phyloP scores from a whole-genome alignment of 2,329 filamentous ascomycete species.

The Corinectria fuckeliana region DNA sequence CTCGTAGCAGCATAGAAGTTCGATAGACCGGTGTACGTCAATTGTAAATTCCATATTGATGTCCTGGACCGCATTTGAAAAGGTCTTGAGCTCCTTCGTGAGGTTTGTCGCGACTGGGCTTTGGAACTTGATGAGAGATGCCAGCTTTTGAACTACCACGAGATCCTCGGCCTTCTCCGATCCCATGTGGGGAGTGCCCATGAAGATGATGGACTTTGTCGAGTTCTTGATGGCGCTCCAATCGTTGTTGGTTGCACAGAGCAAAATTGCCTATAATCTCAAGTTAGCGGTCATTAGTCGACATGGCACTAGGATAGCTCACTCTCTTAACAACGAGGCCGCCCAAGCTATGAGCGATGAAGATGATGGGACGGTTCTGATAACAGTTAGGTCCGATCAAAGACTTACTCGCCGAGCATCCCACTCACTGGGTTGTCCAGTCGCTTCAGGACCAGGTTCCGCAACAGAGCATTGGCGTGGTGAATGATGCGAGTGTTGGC shows the following conservation, averaged over 20 bases:
- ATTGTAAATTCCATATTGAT: slow-evolving; percentile 33
- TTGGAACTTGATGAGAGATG: slow-evolving; percentile 26
- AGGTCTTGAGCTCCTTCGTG: slow-evolving; percentile 28
- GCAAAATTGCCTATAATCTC: slow-evolving; percentile 26
- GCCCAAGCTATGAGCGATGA: slow-evolving; percentile 30
- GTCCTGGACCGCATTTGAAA: slow-evolving; percentile 29
- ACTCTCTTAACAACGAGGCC: slow-evolving; percentile 29
- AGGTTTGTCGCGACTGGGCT: slow-evolving; percentile 25
- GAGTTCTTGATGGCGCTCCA: slow-evolving; percentile 26
- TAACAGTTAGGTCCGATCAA: background rate
- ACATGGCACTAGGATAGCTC: slow-evolving; percentile 24
- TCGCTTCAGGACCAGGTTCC: slow-evolving; percentile 29
- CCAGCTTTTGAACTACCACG: slow-evolving; percentile 28
- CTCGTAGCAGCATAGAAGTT: slow-evolving; percentile 31
- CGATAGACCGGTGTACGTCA: slow-evolving; percentile 29
- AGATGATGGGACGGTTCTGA: slow-evolving; percentile 27
- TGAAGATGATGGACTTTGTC: slow-evolving; percentile 29
- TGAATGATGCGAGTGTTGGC: slow-evolving; percentile 33
- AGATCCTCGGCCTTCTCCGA: slow-evolving; percentile 29
- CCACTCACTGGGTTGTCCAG: slow-evolving; percentile 24
- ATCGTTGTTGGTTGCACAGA: slow-evolving; percentile 28
- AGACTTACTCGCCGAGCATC: no score
- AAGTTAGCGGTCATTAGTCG: background rate
- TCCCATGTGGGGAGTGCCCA: slow-evolving; percentile 33
- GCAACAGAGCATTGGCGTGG: slow-evolving; percentile 28